phyloP scores from a whole-genome alignment of 345 rosid species.

The Populus simonii region DNA sequence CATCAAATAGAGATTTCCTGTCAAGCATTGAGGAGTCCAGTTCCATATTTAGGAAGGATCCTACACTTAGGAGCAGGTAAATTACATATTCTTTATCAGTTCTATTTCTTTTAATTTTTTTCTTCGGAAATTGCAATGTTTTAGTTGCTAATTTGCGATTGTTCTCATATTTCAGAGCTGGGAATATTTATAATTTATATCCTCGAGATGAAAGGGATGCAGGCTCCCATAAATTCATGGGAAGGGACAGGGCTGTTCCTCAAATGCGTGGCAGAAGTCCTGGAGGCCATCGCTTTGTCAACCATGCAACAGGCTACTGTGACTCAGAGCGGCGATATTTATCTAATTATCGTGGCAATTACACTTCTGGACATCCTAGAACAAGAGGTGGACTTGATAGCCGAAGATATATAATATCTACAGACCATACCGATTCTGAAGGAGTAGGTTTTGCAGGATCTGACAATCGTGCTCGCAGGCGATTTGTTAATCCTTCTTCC shows the following conservation, averaged over 20 bases:
- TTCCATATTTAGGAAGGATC: background rate
- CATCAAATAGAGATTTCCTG: conserved; percentile 24
- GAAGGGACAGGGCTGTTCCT: conserved; percentile 37
- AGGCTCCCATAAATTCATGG: conserved; percentile 25
- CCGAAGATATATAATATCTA: conserved; percentile 22
- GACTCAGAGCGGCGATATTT: conserved; percentile 35
- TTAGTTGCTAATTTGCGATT: background rate
- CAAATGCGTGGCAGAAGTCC: conserved; percentile 38
- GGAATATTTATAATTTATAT: conserved; percentile 21
- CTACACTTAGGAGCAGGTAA: conserved; percentile 39
- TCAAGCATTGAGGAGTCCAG: conserved; percentile 27
- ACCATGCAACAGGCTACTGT: conserved; percentile 24
- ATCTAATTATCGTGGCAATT: conserved; percentile 24
- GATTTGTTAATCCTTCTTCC: conserved; percentile 28
- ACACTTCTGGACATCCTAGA: conserved; percentile 29
- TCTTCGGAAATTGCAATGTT: background rate
- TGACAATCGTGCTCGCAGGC: conserved; percentile 35
- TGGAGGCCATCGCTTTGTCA: conserved; percentile 23
- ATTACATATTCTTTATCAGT: background rate
- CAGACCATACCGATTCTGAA: conserved; percentile 28
- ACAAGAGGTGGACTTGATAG: conserved; percentile 29
- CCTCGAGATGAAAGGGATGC: conserved; percentile 26
- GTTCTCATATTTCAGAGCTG: conserved; percentile 38
- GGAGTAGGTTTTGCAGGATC: conserved; percentile 23
- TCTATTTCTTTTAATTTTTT: background rate